Conservation (phyloP, 1,284 basidiomycete species). For the Ceratobasidium sp. region DNA sequence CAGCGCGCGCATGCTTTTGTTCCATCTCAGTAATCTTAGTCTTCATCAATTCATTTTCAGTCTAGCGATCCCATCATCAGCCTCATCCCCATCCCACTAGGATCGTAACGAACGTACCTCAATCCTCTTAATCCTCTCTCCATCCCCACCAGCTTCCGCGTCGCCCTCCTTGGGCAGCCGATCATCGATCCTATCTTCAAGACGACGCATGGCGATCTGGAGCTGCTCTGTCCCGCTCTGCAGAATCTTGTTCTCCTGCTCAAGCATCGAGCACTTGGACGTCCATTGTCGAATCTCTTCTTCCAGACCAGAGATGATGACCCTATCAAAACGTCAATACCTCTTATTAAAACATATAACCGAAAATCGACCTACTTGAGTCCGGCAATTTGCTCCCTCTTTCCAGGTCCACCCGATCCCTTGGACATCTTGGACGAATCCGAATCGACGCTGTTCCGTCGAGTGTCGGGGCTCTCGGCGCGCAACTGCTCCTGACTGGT, state of each 20-base stretch:
- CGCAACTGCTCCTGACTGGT: slow-evolving; percentile 43
- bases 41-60: slow-evolving; percentile 71
- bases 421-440: slow-evolving; percentile 54
- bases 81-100: background rate
- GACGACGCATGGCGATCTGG: slow-evolving; percentile 72
- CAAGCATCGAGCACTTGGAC: slow-evolving; percentile 72
- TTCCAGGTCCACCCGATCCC: slow-evolving; percentile 59
- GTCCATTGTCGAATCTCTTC: slow-evolving; percentile 75
- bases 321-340: slow-evolving; percentile 55
- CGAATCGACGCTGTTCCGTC: slow-evolving; percentile 39
- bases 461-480: slow-evolving; percentile 32
- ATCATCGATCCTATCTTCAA: slow-evolving; percentile 79
- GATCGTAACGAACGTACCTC: slow-evolving; percentile 10
- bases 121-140: slow-evolving; percentile 36
- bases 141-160: slow-evolving; percentile 45
- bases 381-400: slow-evolving; percentile 68
- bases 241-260: slow-evolving; percentile 78
- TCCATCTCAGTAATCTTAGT: slow-evolving; percentile 73
- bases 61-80: slow-evolving; percentile 49
- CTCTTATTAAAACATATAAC: background rate
- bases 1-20: slow-evolving; percentile 71
- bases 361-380: slow-evolving; percentile 63
- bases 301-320: slow-evolving; percentile 87
- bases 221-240: slow-evolving; percentile 77
- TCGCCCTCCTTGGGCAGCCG: slow-evolving; percentile 51